Base-by-base conservation (phyloP, 1,284 basidiomycete species). In the Apiotrichum gracile region DNA sequence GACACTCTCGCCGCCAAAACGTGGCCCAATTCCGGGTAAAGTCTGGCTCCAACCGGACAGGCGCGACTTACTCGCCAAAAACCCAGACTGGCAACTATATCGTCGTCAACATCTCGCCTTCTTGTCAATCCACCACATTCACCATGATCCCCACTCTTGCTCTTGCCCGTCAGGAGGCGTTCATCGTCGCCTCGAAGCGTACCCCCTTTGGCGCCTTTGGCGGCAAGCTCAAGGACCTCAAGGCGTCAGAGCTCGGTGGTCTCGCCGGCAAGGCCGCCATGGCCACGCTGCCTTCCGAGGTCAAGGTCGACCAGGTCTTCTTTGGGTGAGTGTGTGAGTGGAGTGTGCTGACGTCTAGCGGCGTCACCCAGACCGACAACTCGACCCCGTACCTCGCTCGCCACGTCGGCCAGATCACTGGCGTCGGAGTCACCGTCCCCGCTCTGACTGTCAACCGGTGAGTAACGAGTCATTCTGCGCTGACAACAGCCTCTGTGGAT, bases 191-290 rank as follows among this genome's bases (percentile, higher is more conserved):
- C 42, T 66, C 70, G 12, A 72, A 75, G 55, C 72, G 80, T n/a
- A 80, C 79, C 0, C 77, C 80, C 7, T 81, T 80, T 56, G 80
- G 80, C 24, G 76, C 79, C 1, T 81, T 79, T 56, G 80, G 80
- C 24, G 80, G 80, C 52, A 77, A 76, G 42, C 66, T 78, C 55
- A 76, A 74, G 60, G 69, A 71, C 54, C 62, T 72, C 61, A 78
- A 76, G 48, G 76, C 77, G 0, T 67, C 74, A 4, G 69, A 79
- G 62, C 74, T 81, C 31, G 80, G 80, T 25, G 80, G 79, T 8
- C 62, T 75, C 45, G 80, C 79, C 3, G 72, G 76, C 46, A 78
- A 77, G 63, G 79, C 79, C 9, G 80, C 80, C n/a, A 65, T 81
- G 3, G 74, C 75, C 5, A 73, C 77, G 51, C 67, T 80, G 16